A percentile compares a stretch with the other conserved stretches of the same genome.
Evolutionary conservation across 148 eudicot species (phyloP).

Genomic region (Limonium bicolor): DNA sequence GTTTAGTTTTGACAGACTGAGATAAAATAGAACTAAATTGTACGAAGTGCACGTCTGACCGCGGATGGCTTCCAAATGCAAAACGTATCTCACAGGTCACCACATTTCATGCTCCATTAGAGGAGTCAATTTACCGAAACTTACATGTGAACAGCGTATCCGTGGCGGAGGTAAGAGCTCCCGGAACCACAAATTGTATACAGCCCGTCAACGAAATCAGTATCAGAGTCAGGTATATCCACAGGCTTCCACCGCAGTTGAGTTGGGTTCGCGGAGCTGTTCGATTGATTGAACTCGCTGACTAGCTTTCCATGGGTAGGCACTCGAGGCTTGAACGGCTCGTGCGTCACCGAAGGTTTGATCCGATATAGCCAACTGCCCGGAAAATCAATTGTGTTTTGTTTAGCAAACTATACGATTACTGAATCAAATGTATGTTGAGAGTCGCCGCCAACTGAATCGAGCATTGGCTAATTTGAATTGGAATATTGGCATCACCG

Average conservation of each 20-base stretch:
- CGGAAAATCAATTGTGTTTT: too few relatives aligned
- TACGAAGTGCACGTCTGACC: too few relatives aligned
- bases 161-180: constrained; percentile 89
- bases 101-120: background rate
- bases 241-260: constrained; percentile 90
- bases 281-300: constrained; percentile 60
- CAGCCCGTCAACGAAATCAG: constrained; percentile 79
- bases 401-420: too few relatives aligned
- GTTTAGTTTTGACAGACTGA: too few relatives aligned
- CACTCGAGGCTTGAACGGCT: constrained; percentile 67
- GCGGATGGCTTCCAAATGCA: background rate
- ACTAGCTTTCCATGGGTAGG: constrained; percentile 65
- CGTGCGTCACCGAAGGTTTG: constrained; percentile 95
- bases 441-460: too few relatives aligned
- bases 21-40: too few relatives aligned
- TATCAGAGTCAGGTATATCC: constrained; percentile 47
- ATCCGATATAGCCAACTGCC: constrained; percentile 88
- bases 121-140: constrained; percentile 23
- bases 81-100: background rate
- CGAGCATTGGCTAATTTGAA: too few relatives aligned
- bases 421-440: too few relatives aligned
- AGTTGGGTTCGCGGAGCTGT: constrained; percentile 82
- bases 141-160: constrained; percentile 96
- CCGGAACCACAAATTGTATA: constrained; percentile 90
- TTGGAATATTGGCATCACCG: too few relatives aligned